Conservation (phyloP, 345 rosid species). For the Citrus medica region DNA sequence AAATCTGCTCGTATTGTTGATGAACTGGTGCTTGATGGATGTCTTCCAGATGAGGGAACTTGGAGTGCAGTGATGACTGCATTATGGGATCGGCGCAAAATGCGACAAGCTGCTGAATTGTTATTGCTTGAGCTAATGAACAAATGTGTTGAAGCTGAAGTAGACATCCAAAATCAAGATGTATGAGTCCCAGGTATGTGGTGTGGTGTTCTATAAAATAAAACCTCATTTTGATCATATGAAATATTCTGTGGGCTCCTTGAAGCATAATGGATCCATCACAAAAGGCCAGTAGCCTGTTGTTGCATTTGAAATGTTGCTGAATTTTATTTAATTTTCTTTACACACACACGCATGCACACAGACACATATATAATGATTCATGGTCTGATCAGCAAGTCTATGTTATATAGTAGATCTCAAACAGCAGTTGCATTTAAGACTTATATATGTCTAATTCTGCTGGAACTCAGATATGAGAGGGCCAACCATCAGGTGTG, state of each 20-base stretch:
- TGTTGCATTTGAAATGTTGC: not conserved
- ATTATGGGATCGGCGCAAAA: slow-evolving; percentile 36
- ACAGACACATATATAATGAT: too few species aligned
- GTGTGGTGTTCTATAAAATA: not conserved
- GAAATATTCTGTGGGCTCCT: not conserved
- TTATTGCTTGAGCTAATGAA: slow-evolving; percentile 18
- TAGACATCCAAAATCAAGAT: slow-evolving; percentile 7
- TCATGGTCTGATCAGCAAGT: not conserved
- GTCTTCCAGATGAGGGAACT: slow-evolving; percentile 46
- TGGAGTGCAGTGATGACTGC: slow-evolving; percentile 49
- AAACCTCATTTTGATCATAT: not conserved
- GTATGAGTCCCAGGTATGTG: not conserved
- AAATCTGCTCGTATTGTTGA: slow-evolving; percentile 58
- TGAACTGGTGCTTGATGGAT: slow-evolving; percentile 71
- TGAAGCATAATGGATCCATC: not conserved
- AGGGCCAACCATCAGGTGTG: not conserved
- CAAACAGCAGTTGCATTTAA: not conserved
- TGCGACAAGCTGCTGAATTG: slow-evolving; percentile 30
- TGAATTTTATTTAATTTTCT: not conserved
- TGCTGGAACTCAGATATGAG: not conserved
- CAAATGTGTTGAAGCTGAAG: slow-evolving; percentile 21
- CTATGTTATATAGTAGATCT: not conserved
- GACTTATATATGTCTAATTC: not conserved
- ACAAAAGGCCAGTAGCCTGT: not conserved
- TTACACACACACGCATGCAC: too few species aligned